Evolutionary conservation across 352 stramenopile genomes (phyloP).

Genomic region (Phytophthora parvispora): DNA sequence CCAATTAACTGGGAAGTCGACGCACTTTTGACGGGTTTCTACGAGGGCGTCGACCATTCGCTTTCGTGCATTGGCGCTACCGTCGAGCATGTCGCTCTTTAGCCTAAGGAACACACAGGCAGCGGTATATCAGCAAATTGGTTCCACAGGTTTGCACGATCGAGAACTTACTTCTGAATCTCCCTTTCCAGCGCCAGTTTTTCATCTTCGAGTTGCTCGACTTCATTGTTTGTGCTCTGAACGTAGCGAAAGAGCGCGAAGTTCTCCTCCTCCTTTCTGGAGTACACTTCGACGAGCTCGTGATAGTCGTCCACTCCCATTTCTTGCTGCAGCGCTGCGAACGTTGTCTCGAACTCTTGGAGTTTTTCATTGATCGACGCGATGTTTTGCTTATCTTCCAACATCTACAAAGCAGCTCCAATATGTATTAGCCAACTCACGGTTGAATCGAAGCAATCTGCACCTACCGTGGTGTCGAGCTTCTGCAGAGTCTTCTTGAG

Average conservation of each 20-base stretch:
- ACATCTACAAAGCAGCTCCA: conserved; percentile 44
- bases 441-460: background rate
- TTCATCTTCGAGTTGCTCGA: conserved; percentile 87
- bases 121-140: background rate
- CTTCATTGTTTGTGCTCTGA: conserved; percentile 83
- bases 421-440: background rate
- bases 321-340: conserved; percentile 66
- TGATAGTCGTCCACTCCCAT: conserved; percentile 77
- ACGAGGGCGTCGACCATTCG: conserved; percentile 81
- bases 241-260: conserved; percentile 86
- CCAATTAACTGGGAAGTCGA: background rate
- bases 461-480: conserved; percentile 63
- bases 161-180: conserved; percentile 56
- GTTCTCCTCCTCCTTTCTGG: conserved; percentile 83
- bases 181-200: conserved; percentile 66
- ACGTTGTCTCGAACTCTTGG: conserved; percentile 81
- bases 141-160: background rate
- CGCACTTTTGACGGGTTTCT: conserved; percentile 75
- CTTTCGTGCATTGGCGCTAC: conserved; percentile 72
- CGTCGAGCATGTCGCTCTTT: conserved; percentile 72
- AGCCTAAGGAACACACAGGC: conserved; percentile 32
- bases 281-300: conserved; percentile 66
- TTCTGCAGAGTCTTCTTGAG: conserved; percentile 74
- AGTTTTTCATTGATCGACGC: conserved; percentile 77
- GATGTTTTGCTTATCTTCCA: conserved; percentile 77